These are phyloP conservation scores for Tolypocladium sp. DNA, from an alignment of 2,329 filamentous ascomycete genomes.

Conservation along the genomic window DNA sequence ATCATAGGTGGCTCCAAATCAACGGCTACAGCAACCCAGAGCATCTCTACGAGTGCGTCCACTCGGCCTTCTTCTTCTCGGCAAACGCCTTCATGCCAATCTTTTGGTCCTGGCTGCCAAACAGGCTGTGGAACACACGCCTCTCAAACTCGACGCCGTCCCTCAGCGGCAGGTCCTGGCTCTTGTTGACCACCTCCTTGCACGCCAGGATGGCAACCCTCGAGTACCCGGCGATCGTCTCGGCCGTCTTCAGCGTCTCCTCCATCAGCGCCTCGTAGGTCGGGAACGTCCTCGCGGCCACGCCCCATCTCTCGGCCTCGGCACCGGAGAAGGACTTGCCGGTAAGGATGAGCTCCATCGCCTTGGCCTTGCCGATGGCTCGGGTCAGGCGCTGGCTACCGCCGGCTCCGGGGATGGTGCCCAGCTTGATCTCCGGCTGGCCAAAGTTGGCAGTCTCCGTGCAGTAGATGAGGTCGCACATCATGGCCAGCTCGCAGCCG, in stretches of 20 bases:
- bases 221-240: constrained; percentile 81
- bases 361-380: constrained; percentile 73
- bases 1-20: not conserved
- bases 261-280: constrained; percentile 75
- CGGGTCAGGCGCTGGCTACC: constrained; percentile 82
- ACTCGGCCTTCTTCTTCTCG: constrained; percentile 87
- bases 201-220: constrained; percentile 78
- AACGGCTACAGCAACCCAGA: not conserved
- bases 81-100: constrained; percentile 94
- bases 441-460: constrained; percentile 81
- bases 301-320: constrained; percentile 83
- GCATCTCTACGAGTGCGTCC: constrained; percentile 61
- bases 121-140: constrained; percentile 83
- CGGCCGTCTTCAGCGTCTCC: constrained; percentile 72
- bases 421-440: constrained; percentile 94
- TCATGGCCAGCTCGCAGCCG: constrained; percentile 93
- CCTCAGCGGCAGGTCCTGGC: constrained; percentile 76
- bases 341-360: constrained; percentile 87
- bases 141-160: constrained; percentile 95
- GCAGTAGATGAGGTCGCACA: constrained; percentile 94
- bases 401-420: constrained; percentile 84
- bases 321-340: constrained; percentile 74
- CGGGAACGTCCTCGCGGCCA: constrained; percentile 75
- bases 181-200: constrained; percentile 99
- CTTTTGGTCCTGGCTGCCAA: constrained; percentile 95